Conservation (phyloP, 1,284 basidiomycete genomes). For the Ceratobasidium papillatum region DNA sequence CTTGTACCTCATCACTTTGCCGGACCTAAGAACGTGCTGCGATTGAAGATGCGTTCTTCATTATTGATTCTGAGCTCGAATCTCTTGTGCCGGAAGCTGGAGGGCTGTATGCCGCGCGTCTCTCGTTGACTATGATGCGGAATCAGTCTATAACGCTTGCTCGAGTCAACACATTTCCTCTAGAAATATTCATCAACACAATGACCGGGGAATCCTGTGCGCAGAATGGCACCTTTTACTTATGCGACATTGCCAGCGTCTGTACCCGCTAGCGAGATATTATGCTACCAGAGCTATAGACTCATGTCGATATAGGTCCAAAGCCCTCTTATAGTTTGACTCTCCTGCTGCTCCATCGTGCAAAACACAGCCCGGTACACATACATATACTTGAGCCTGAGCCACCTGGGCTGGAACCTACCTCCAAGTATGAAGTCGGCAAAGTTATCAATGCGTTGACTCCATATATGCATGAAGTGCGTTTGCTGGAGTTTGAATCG, state of each 20-base stretch:
- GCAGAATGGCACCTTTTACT: neutral
- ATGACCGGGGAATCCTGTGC: neutral
- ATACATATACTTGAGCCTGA: neutral
- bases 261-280: neutral
- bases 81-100: neutral
- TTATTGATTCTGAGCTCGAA: neutral
- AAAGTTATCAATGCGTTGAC: neutral
- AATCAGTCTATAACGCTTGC: neutral
- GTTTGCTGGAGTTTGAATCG: neutral
- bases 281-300: neutral
- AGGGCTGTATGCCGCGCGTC: neutral
- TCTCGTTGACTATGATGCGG: neutral
- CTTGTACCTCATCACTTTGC: neutral
- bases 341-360: neutral
- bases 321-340: neutral
- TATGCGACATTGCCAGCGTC: neutral
- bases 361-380: neutral
- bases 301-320: neutral
- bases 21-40: neutral
- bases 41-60: neutral
- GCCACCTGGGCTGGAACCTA: too few relatives aligned
- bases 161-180: neutral
- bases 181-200: neutral
- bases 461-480: neutral
- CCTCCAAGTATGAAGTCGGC: neutral